These are phyloP conservation scores for Pichia norvegensis DNA, from an alignment of 1,139 yeast genomes.

Conservation along the genomic window DNA sequence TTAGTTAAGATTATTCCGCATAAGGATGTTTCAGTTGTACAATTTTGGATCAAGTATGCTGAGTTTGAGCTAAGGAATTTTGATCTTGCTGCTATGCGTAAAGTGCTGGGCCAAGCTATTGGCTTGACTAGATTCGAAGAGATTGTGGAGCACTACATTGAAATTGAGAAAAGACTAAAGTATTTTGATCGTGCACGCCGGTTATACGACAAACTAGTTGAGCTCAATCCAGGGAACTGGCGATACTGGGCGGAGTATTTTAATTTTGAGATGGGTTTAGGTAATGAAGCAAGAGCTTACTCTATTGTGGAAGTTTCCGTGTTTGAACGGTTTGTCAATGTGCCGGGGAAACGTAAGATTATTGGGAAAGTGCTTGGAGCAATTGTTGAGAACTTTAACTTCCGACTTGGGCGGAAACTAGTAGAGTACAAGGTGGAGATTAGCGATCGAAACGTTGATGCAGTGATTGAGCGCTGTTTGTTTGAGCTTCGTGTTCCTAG, in stretches of 20 bases:
- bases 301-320: constrained; percentile 54
- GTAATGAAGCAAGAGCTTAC: constrained; percentile 63
- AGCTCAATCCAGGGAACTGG: constrained; percentile 38
- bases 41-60: constrained; percentile 65
- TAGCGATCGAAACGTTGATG: constrained; percentile 23
- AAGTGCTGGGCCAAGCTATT: constrained; percentile 62
- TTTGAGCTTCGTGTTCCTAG: constrained; percentile 68
- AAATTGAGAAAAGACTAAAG: constrained; percentile 46
- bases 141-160: constrained; percentile 57
- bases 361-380: constrained; percentile 51
- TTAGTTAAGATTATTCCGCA: constrained; percentile 50
- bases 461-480: constrained; percentile 52
- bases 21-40: constrained; percentile 54
- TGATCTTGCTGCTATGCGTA: constrained; percentile 48
- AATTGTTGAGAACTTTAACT: constrained; percentile 53
- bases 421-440: constrained; percentile 38
- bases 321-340: constrained; percentile 26
- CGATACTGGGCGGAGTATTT: constrained; percentile 54
- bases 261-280: constrained; percentile 56
- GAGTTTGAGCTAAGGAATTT: constrained; percentile 66
- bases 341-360: constrained; percentile 23
- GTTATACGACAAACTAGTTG: constrained; percentile 62
- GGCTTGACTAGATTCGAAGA: constrained; percentile 59
- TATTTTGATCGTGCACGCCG: constrained; percentile 75
- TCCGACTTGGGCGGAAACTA: constrained; percentile 47